Percentiles rank a stretch among this genome's conserved stretches.
Evolutionary conservation across 306 rosid species (phyloP).

Genomic region (Ammopiptanthus mongolicus): DNA sequence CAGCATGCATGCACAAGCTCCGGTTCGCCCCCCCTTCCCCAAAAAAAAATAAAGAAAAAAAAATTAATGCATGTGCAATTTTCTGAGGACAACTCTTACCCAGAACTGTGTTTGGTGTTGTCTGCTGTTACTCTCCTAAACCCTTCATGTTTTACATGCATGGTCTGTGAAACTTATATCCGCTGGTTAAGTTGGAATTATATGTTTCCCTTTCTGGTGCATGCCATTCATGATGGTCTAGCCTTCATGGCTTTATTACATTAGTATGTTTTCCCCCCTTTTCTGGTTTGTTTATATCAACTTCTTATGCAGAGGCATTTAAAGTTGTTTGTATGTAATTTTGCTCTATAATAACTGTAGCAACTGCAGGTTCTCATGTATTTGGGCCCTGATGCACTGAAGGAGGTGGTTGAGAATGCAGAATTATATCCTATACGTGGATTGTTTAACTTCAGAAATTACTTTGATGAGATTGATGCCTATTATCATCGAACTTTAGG

Average conservation of each 20-base stretch:
- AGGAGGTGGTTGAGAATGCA: conserved; percentile 71
- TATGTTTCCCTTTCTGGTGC: not conserved
- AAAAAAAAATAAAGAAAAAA: not conserved
- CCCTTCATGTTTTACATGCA: not conserved
- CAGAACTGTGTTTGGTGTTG: not conserved
- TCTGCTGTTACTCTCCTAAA: not conserved
- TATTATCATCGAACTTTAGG: conserved; percentile 71
- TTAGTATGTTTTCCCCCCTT: not conserved
- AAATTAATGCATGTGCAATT: not conserved
- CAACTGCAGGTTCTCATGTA: conserved; percentile 83
- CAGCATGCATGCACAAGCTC: conserved; percentile 10
- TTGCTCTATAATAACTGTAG: conserved; percentile 8
- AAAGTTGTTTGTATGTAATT: conserved; percentile 16
- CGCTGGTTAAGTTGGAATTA: not conserved
- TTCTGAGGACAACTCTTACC: not conserved
- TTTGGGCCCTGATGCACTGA: conserved; percentile 69
- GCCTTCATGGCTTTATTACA: not conserved
- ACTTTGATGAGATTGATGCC: conserved; percentile 83
- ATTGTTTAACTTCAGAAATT: conserved; percentile 72
- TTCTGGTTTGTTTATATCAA: not conserved
- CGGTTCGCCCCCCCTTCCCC: not conserved
- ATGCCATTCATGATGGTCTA: not conserved
- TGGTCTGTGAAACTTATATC: not conserved
- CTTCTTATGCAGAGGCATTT: conserved; percentile 7
- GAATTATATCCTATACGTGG: conserved; percentile 94